Evolutionary conservation across 2,329 filamentous ascomycete species (phyloP).

Genomic region (Trichophyton equinum): DNA sequence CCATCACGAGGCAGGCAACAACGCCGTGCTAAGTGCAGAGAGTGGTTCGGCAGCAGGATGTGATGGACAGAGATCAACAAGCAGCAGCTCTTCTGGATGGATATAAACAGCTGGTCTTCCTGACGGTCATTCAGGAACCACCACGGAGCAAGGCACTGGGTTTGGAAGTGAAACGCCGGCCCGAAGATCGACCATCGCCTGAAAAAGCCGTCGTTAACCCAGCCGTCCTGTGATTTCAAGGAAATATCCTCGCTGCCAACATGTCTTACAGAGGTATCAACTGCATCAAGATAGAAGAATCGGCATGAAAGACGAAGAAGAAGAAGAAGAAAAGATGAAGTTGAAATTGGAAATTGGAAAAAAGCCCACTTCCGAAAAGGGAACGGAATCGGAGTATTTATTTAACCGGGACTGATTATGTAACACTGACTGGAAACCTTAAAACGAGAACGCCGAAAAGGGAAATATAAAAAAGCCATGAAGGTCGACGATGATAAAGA

Average conservation of each 20-base stretch:
- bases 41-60: not conserved
- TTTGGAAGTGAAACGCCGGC: not conserved
- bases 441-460: not conserved
- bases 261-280: not conserved
- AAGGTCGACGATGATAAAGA: not conserved
- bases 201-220: not conserved
- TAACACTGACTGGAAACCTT: not conserved
- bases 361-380: not conserved
- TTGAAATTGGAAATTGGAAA: not conserved
- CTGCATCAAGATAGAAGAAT: not conserved
- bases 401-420: not conserved
- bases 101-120: not conserved
- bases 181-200: not conserved
- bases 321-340: not conserved
- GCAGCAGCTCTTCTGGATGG: not conserved
- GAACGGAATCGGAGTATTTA: not conserved
- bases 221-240: not conserved
- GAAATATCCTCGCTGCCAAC: not conserved
- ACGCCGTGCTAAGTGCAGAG: not conserved
- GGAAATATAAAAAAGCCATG: not conserved
- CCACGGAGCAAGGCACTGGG: not conserved
- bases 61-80: not conserved
- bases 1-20: not conserved
- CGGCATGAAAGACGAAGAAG: not conserved
- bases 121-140: not conserved